These are phyloP conservation scores for Astathelohania contejeani DNA, from an alignment of 371 early-diverging fungal genomes.

Conservation along the genomic window DNA sequence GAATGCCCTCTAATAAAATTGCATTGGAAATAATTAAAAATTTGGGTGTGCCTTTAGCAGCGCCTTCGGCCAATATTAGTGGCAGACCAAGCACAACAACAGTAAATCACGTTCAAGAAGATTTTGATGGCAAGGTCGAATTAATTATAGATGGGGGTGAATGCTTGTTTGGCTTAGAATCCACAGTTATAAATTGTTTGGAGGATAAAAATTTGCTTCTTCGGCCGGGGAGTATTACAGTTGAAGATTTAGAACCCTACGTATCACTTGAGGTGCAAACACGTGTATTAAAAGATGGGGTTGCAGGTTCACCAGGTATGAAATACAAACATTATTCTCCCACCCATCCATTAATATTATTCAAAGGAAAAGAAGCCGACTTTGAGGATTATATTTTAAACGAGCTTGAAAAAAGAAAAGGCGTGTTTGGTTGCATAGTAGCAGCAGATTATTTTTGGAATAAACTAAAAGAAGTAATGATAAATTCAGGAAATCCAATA, in stretches of 20 bases:
- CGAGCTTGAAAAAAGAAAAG: constrained; percentile 56
- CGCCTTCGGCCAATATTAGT: constrained; percentile 94
- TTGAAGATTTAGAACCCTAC: constrained; percentile 56
- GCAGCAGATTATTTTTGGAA: background rate
- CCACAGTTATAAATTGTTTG: constrained; percentile 71
- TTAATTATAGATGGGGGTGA: constrained; percentile 76
- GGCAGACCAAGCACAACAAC: constrained; percentile 84
- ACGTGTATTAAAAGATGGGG: background rate
- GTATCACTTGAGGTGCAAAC: constrained; percentile 8
- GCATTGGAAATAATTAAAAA: constrained; percentile 68
- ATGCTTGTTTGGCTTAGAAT: constrained; percentile 79
- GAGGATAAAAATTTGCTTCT: constrained; percentile 61
- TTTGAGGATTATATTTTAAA: too few relatives aligned
- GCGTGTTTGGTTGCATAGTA: constrained; percentile 7
- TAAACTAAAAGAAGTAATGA: constrained; percentile 1
- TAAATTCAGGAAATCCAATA: constrained; percentile 2
- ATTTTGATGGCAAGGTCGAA: constrained; percentile 65
- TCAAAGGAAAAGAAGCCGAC: constrained; percentile 13
- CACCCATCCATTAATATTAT: constrained; percentile 26
- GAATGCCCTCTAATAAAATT: constrained; percentile 77
- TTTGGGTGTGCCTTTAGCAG: constrained; percentile 78
- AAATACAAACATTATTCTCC: constrained; percentile 97
- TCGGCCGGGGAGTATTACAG: constrained; percentile 87
- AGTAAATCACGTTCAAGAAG: constrained; percentile 71
- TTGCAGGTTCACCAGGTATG: constrained; percentile 85